Percentiles rank a stretch among this genome's conserved stretches.
These are phyloP conservation scores for Mortierella sp. DNA, from an alignment of 371 early-diverging fungal species.

Conservation along the genomic window DNA sequence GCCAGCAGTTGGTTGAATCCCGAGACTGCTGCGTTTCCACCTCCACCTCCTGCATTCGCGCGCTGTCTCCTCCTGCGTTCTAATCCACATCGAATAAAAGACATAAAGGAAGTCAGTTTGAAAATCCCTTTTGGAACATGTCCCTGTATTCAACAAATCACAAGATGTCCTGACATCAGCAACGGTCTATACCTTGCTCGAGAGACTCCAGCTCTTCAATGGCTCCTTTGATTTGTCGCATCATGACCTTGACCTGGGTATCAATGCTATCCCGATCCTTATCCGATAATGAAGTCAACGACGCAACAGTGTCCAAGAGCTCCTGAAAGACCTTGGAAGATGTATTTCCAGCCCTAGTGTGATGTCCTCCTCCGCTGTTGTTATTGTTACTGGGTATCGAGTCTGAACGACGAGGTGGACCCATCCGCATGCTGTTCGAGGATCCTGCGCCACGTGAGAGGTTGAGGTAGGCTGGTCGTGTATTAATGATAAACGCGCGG, in stretches of 20 bases:
- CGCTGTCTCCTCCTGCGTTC: slow-evolving; percentile 42
- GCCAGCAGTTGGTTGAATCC: slow-evolving; percentile 42
- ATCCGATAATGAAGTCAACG: slow-evolving; percentile 42
- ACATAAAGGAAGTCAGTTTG: background rate
- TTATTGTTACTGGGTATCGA: slow-evolving; percentile 20
- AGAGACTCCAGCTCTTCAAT: slow-evolving; percentile 51
- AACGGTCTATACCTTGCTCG: slow-evolving; percentile 41
- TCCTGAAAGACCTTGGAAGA: slow-evolving; percentile 47
- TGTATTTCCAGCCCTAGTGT: background rate
- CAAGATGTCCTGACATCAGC: background rate
- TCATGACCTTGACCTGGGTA: slow-evolving; percentile 53
- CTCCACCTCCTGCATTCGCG: background rate
- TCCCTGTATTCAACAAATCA: too few relatives aligned
- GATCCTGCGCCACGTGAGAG: slow-evolving; percentile 31
- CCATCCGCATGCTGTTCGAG: background rate
- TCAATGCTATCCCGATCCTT: slow-evolving; percentile 56
- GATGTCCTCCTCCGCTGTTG: background rate
- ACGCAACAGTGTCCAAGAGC: slow-evolving; percentile 43
- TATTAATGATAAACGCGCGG: slow-evolving; percentile 46
- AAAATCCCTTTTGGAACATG: background rate
- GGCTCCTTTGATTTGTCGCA: slow-evolving; percentile 54
- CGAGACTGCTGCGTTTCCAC: slow-evolving; percentile 3
- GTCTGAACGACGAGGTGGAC: slow-evolving; percentile 29
- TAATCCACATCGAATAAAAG: background rate
- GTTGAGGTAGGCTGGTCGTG: slow-evolving; percentile 51